Conservation (phyloP, 768 basidiomycete genomes). For the Strobilomyces confusus region DNA sequence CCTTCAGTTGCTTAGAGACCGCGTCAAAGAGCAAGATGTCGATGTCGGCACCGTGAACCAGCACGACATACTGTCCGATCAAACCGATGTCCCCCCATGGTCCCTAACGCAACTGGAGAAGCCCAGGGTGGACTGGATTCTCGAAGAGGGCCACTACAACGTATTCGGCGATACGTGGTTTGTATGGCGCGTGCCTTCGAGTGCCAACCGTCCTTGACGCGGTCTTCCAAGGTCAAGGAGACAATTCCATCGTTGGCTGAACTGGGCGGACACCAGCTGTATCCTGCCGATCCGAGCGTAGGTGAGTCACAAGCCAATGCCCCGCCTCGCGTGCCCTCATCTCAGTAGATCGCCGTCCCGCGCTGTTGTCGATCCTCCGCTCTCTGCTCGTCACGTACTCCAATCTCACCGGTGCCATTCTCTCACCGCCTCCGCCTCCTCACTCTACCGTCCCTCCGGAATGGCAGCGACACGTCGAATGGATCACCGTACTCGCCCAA, state of each 20-base stretch:
- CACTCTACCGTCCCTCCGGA: constrained; percentile 47
- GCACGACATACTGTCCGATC: constrained; percentile 62
- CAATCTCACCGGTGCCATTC: constrained; percentile 61
- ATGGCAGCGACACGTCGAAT: constrained; percentile 74
- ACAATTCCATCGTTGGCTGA: constrained; percentile 79
- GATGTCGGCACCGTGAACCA: constrained; percentile 47
- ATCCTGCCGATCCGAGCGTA: constrained; percentile 64
- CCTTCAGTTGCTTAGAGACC: constrained; percentile 57
- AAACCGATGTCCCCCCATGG: constrained; percentile 75
- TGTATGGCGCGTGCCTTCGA: constrained; percentile 45
- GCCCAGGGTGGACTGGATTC: constrained; percentile 87
- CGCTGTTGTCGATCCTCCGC: constrained; percentile 64
- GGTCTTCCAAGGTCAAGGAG: constrained; percentile 66
- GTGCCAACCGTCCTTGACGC: constrained; percentile 14
- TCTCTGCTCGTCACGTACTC: constrained; percentile 82
- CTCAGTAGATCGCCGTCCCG: constrained; percentile 67
- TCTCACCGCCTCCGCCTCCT: constrained; percentile 58
- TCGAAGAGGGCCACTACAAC: constrained; percentile 77
- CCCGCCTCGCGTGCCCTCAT: constrained; percentile 3
- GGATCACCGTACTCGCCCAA: constrained; percentile 76
- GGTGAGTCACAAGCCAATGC: constrained; percentile 40
- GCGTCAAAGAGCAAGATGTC: constrained; percentile 35
- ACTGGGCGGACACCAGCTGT: constrained; percentile 75
- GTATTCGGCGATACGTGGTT: constrained; percentile 90
- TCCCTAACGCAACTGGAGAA: constrained; percentile 72